Conservation (phyloP, 2,329 filamentous ascomycete genomes). For the Sporothrix brasiliensis region DNA sequence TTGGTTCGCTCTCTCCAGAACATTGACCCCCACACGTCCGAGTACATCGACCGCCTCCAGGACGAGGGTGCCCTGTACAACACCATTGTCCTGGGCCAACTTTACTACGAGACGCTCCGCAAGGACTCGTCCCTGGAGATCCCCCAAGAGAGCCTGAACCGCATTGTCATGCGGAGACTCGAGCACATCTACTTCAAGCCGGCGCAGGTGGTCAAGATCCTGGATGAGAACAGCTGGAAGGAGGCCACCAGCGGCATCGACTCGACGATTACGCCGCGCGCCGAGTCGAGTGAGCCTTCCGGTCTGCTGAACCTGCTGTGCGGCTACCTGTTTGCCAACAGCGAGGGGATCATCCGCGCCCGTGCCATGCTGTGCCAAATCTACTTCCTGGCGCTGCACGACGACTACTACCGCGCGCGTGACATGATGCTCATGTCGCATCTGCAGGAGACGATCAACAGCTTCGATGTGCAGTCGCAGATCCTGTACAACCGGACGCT, state of each 20-base stretch:
- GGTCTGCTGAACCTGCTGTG: conserved; percentile 83
- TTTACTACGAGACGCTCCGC: conserved; percentile 84
- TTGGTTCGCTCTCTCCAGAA: conserved; percentile 94
- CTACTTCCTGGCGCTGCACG: conserved; percentile 96
- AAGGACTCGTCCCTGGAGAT: conserved; percentile 71
- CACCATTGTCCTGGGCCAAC: conserved; percentile 81
- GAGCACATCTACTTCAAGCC: conserved; percentile 99
- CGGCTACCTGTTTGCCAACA: conserved; percentile 92
- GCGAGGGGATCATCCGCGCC: conserved; percentile 92
- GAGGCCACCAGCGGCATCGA: conserved; percentile 68
- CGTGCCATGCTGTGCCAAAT: conserved; percentile 98
- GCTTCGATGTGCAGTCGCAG: conserved; percentile 95
- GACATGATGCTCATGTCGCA: conserved; percentile 99
- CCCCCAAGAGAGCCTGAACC: conserved; percentile 85
- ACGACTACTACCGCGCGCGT: conserved; percentile 95
- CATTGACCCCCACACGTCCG: conserved; percentile 97
- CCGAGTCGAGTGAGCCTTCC: conserved; percentile 67
- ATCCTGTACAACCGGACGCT: conserved; percentile 98
- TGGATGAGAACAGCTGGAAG: conserved; percentile 95
- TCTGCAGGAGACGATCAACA: conserved; percentile 93
- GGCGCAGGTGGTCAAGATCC: conserved; percentile 84
- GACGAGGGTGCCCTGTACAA: conserved; percentile 92
- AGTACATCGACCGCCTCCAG: conserved; percentile 93
- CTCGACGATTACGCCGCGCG: conserved; percentile 78
- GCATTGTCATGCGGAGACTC: conserved; percentile 87